Evolutionary conservation across 1,139 yeast species (phyloP), one percentile per base, ranked within the genome.

Genomic region (Pichia cactophila): DNA sequence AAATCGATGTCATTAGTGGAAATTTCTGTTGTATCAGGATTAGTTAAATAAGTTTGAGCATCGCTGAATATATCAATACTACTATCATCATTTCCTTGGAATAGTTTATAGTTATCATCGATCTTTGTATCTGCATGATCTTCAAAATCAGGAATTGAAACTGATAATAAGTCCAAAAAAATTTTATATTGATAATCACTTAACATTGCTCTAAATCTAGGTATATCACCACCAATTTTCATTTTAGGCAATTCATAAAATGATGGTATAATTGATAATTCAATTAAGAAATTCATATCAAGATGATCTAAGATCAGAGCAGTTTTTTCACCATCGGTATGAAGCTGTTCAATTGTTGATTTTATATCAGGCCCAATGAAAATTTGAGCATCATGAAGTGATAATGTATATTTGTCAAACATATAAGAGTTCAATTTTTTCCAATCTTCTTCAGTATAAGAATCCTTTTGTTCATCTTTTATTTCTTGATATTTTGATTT

Each of bases 171-270:
- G 50, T 82, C 80, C 90, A 92, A 83, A 60, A 92, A 71, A 1
- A 90, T 80, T 62, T 88, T 86, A 68, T 94, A 94, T 61, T 94
- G 96, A 58, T 82, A 84, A 63, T 94, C 98, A 57, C 88, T 87
- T 61, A 92, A 68, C 29, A 86, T 76, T 9, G 94, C 80, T 35
- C 74, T 73, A 54, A 94, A 74, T 36, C 71, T 70, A 0, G 97
- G 96, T n/a, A 94, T 76, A 54, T 81, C 81, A 14, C 95, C 97
- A 26, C 88, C 80, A 2, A 90, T 70, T 60, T 78, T 82, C 56
- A 88, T 73, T 57, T 77, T 78, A 0, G 97, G 83, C 42, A 94
- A 71, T 54, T 81, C 82, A 41, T 77, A 70, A 1, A 92, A 95
- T 26, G 81, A 81, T 0, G 97, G 96, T 20, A 63, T 58, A 46